These are phyloP conservation scores for Kazachstania viticola DNA, from an alignment of 805 yeast species.

Conservation along the genomic window DNA sequence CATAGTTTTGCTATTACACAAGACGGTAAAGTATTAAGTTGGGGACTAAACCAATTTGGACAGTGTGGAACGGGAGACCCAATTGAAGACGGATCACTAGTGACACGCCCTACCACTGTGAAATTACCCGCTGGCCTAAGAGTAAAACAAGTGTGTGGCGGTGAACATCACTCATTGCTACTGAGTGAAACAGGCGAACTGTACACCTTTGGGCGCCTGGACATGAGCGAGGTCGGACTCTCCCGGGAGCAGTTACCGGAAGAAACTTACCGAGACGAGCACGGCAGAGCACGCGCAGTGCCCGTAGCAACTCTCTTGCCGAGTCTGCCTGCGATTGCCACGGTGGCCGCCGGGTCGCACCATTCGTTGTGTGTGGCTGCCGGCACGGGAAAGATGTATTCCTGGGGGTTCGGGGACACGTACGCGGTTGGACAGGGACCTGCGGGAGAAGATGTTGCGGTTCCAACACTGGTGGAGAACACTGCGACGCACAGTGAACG, in stretches of 20 bases:
- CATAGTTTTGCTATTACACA: constrained; percentile 86
- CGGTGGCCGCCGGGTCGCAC: constrained; percentile 78
- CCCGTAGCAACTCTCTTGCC: constrained; percentile 70
- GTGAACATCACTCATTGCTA: constrained; percentile 89
- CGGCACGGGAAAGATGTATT: constrained; percentile 75
- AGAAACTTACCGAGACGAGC: constrained; percentile 60
- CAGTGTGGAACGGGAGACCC: constrained; percentile 81
- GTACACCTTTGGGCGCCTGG: constrained; percentile 81
- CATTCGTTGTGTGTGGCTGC: constrained; percentile 79
- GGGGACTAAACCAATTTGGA: constrained; percentile 97
- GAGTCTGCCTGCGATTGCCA: constrained; percentile 44
- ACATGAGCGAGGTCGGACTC: constrained; percentile 88
- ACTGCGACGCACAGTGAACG: constrained; percentile 82
- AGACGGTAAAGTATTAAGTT: constrained; percentile 59
- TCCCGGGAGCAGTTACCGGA: constrained; percentile 55
- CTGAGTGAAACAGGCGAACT: constrained; percentile 61
- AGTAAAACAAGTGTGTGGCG: constrained; percentile 59
- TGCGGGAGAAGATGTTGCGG: constrained; percentile 70
- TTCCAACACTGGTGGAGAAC: constrained; percentile 81
- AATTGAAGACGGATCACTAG: constrained; percentile 76
- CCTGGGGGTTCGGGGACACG: constrained; percentile 98
- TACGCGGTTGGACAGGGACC: constrained; percentile 95
- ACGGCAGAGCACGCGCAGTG: constrained; percentile 71
- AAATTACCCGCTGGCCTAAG: constrained; percentile 51
- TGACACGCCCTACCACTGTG: constrained; percentile 66